Conservation (phyloP, 108 stramenopile species). For the Nannochloropsis granulata region DNA sequence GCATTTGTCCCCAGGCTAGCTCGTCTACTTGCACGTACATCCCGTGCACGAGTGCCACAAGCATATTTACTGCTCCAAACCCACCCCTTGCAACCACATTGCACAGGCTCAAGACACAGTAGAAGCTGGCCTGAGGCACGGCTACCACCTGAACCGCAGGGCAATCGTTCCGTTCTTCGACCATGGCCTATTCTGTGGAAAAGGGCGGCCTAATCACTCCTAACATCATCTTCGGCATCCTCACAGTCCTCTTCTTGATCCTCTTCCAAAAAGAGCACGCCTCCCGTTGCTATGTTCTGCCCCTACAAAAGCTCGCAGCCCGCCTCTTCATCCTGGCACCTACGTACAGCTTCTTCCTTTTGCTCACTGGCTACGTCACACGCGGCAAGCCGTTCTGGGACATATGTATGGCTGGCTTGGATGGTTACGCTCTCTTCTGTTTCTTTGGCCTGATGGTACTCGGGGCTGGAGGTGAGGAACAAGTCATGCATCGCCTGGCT, state of each 20-base stretch:
- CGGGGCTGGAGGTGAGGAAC: not conserved
- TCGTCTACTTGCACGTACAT: too few species aligned
- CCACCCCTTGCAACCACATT: too few species aligned
- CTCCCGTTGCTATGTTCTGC: not conserved
- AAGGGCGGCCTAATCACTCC: not conserved
- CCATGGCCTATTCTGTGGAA: not conserved
- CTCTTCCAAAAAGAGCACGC: not conserved
- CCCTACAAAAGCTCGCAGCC: not conserved
- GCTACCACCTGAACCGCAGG: too few species aligned
- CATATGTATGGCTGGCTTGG: not conserved
- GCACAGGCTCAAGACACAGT: too few species aligned
- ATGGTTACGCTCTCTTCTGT: not conserved
- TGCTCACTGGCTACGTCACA: not conserved
- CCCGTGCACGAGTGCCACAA: too few species aligned
- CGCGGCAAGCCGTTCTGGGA: not conserved
- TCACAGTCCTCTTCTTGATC: not conserved
- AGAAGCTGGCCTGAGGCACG: too few species aligned
- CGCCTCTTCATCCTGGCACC: not conserved
- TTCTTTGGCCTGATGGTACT: not conserved
- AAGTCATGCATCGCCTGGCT: not conserved
- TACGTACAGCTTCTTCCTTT: not conserved
- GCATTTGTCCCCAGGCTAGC: too few species aligned
- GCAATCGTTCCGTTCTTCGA: too few species aligned
- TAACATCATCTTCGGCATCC: not conserved
- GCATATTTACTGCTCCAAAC: too few species aligned